These are phyloP conservation scores for Salvia sclarea DNA, from an alignment of 305 asterid species.

Conservation along the genomic window DNA sequence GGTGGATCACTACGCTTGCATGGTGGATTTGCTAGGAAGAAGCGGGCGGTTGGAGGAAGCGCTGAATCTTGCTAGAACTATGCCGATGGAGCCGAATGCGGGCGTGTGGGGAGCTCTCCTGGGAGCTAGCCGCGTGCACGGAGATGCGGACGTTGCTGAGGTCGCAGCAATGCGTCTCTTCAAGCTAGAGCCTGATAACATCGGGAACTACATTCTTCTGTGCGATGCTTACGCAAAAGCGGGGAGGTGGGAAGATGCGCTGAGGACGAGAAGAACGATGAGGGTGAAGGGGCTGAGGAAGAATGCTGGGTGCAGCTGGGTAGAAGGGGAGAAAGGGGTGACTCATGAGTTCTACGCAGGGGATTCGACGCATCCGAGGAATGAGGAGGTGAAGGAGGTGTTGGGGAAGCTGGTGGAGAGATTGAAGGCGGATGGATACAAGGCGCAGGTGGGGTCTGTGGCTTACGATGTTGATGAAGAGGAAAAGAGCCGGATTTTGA, in stretches of 20 bases:
- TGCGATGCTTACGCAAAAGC: conserved; percentile 65
- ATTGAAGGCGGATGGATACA: conserved; percentile 49
- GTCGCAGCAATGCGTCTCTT: conserved; percentile 61
- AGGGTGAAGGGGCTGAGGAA: conserved; percentile 54
- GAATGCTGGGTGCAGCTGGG: conserved; percentile 66
- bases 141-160: conserved; percentile 64
- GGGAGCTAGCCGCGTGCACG: conserved; percentile 62
- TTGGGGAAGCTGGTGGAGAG: conserved; percentile 41
- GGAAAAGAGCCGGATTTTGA: conserved; percentile 56
- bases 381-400: conserved; percentile 44
- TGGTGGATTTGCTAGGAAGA: conserved; percentile 74
- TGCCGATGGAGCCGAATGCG: conserved; percentile 69
- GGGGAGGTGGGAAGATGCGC: conserved; percentile 70
- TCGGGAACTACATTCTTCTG: conserved; percentile 73
- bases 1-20: conserved; percentile 64
- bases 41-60: conserved; percentile 68
- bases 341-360: conserved; percentile 72
- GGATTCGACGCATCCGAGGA: conserved; percentile 55
- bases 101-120: conserved; percentile 86
- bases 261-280: conserved; percentile 49
- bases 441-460: conserved; percentile 52
- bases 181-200: conserved; percentile 62
- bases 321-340: conserved; percentile 67
- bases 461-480: conserved; percentile 62
- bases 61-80: conserved; percentile 43